Base-by-base conservation (phyloP, 75 land plant species). In the Cryptomeria japonica region DNA sequence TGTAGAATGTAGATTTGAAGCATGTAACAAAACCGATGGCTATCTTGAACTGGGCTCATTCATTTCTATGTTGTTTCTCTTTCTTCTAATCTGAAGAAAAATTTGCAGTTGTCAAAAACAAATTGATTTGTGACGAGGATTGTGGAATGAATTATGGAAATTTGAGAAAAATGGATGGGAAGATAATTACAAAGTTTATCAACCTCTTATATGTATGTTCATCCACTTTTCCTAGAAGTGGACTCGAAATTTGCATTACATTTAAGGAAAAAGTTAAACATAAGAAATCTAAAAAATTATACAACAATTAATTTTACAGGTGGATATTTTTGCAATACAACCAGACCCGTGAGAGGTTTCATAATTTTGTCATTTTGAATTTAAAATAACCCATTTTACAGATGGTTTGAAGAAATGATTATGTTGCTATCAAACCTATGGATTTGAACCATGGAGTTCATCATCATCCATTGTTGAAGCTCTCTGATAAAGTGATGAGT, bases 381-480 rank as follows among this genome's bases (percentile, higher is more conserved):
- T 44, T 28, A 82, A 42, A 42, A 64, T 64, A n/a, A 15, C 49
- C 4, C 15, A 82, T 82, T 46, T 42, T 42, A 82, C 51, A n/a
- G 3, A 46, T 75, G 34, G 49, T 16, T 25, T 79, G 11, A 11
- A n/a, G 83, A 80, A 80, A 80, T 44, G n/a, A 80, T 25, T 37
- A 16, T 80, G 83, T 1, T 80, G 83, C 1, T 41, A 80, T 44
- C 39, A 46, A 79, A 28, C 4, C 34, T 49, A 85, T 44, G 86
- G 12, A 56, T 36, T 36, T 51, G 86, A 89, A 49, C 5, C 46
- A 85, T 68, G 70, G 19, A 19, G 28, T 84, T 34, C 56, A 25
- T 80, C 42, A 80, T 80, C 51, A 91, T 90, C 93, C 56, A 88
- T 89, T 55, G 80, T 86, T 19, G 95, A 90, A 41, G 90, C 93